phyloP scores from a whole-genome alignment of 257 asterid genomes.

The Plectranthus barbatus region DNA sequence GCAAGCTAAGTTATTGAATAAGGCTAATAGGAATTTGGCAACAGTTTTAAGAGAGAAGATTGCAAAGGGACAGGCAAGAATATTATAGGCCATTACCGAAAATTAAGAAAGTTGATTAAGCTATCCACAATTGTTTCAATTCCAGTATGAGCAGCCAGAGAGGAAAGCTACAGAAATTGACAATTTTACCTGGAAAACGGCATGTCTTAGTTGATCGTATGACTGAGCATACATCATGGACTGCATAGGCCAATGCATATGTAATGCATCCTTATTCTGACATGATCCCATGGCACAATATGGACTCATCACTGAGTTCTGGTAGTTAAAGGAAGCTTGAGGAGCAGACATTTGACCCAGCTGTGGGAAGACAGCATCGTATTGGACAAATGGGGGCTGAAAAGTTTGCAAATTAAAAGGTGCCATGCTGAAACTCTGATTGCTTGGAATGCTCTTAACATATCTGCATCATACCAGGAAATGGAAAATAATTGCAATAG shows the following conservation, averaged over 20 bases:
- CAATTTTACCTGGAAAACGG: slow-evolving; percentile 52
- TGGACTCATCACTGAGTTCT: slow-evolving; percentile 53
- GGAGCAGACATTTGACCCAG: slow-evolving; percentile 46
- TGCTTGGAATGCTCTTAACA: slow-evolving; percentile 40
- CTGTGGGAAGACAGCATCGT: slow-evolving; percentile 55
- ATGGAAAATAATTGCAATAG: background rate
- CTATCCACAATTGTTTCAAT: background rate
- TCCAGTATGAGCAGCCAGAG: background rate
- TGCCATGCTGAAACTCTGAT: slow-evolving; percentile 36
- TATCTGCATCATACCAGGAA: slow-evolving; percentile 42
- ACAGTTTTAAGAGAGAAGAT: background rate
- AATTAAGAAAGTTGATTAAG: background rate
- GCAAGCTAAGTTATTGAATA: too few species aligned
- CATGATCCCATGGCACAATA: slow-evolving; percentile 52
- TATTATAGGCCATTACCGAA: background rate
- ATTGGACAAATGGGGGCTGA: slow-evolving; percentile 61
- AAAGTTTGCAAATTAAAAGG: slow-evolving; percentile 52
- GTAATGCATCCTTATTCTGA: slow-evolving; percentile 54
- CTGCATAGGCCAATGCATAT: slow-evolving; percentile 74
- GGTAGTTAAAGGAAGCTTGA: slow-evolving; percentile 52
- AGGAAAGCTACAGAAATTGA: background rate
- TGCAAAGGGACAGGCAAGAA: background rate
- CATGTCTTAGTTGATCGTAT: slow-evolving; percentile 66
- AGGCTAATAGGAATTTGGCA: too few species aligned
- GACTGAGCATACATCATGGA: slow-evolving; percentile 78